These are phyloP conservation scores for Apiospora arundinis DNA, from an alignment of 2,329 filamentous ascomycete genomes.

Conservation along the genomic window DNA sequence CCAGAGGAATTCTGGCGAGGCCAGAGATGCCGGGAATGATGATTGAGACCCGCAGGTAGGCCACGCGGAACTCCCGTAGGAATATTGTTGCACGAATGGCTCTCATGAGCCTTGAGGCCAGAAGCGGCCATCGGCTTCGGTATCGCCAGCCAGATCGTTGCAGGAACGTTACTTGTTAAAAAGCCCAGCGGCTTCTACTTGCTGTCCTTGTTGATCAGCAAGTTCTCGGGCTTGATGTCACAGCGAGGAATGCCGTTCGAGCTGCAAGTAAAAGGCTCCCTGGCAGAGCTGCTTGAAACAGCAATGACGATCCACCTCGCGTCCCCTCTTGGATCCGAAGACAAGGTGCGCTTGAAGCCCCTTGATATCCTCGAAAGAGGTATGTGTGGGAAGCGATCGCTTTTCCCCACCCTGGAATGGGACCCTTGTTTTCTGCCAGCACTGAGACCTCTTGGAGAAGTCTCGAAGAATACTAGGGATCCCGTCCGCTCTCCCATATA, in stretches of 20 bases:
- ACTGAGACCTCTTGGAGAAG: slow-evolving; percentile 55
- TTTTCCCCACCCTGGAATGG: slow-evolving; percentile 48
- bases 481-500: no score
- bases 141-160: no score
- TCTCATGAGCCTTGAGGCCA: no score
- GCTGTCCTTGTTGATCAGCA: slow-evolving; percentile 78
- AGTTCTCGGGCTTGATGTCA: slow-evolving; percentile 89
- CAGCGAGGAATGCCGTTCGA: slow-evolving; percentile 85
- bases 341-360: slow-evolving; percentile 85
- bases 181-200: slow-evolving; percentile 66
- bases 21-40: no score
- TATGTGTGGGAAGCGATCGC: slow-evolving; percentile 61
- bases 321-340: no score
- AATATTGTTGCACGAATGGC: no score
- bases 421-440: neutral
- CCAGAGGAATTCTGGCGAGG: no score
- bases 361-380: slow-evolving; percentile 67
- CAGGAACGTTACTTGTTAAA: no score
- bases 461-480: slow-evolving; percentile 32
- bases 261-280: slow-evolving; percentile 83
- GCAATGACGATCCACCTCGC: slow-evolving; percentile 77
- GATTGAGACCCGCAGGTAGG: no score
- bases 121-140: no score
- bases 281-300: slow-evolving; percentile 90
- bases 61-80: no score